phyloP scores from a whole-genome alignment of 768 basidiomycete species.

The Agaricus subrufescens region DNA sequence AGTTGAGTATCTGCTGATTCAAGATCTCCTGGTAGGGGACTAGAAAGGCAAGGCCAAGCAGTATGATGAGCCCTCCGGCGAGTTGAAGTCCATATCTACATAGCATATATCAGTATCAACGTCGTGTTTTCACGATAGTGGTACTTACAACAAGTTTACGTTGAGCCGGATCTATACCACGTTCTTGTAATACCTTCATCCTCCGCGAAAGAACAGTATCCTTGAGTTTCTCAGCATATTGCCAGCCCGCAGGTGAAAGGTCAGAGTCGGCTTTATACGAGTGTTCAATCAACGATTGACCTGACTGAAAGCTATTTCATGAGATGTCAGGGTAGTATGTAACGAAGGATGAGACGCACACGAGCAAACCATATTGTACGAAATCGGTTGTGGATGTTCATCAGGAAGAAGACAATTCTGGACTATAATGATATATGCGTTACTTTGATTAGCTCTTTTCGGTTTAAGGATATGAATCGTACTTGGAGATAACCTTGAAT shows the following conservation, averaged over 20 bases:
- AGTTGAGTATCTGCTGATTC: neutral
- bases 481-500: conserved; percentile 89
- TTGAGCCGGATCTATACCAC: conserved; percentile 56
- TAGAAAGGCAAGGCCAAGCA: conserved; percentile 78
- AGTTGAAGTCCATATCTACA: conserved; percentile 95
- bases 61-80: conserved; percentile 91
- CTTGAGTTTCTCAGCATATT: conserved; percentile 85
- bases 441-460: neutral
- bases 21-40: conserved; percentile 11
- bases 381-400: conserved; percentile 97
- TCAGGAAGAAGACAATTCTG: conserved; percentile 95
- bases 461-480: conserved; percentile 7
- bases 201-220: conserved; percentile 87
- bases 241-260: conserved; percentile 92
- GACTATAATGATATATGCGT: conserved; percentile 43
- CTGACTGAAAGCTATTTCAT: conserved; percentile 55
- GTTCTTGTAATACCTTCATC: conserved; percentile 67
- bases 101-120: neutral
- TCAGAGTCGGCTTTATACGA: conserved; percentile 99
- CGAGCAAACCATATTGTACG: conserved; percentile 96
- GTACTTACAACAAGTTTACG: conserved; percentile 62
- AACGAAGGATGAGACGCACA: conserved; percentile 40
- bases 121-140: neutral
- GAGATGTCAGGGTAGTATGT: neutral
- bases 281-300: conserved; percentile 97